phyloP scores from a whole-genome alignment of 116 monocot genomes.

The Papilionanthe hybrid region DNA sequence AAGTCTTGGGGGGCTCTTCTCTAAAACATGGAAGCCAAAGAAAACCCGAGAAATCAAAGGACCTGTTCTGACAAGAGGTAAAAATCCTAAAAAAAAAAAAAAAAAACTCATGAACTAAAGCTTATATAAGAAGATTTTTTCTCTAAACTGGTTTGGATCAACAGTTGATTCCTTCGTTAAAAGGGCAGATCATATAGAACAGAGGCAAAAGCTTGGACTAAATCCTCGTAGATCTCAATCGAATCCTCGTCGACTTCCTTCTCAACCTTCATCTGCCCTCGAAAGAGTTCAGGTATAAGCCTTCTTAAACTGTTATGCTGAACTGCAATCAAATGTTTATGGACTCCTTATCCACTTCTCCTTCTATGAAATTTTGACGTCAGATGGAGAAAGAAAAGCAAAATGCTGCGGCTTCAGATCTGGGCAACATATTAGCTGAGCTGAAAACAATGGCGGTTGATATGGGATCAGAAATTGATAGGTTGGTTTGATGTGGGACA shows the following conservation, averaged over 20 bases:
- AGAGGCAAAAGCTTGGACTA: conserved; percentile 60
- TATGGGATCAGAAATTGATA: conserved; percentile 85
- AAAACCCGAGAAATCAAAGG: conserved; percentile 55
- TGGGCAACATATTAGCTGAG: conserved; percentile 65
- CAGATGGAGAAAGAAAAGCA: conserved; percentile 86
- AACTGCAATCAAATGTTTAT: background rate
- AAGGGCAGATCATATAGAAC: conserved; percentile 49
- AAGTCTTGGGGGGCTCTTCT: conserved; percentile 74
- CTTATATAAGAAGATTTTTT: background rate
- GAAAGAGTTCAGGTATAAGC: conserved; percentile 52
- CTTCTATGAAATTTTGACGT: background rate
- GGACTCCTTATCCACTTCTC: background rate
- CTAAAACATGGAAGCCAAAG: conserved; percentile 77
- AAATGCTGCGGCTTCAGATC: conserved; percentile 65
- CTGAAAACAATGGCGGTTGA: conserved; percentile 86
- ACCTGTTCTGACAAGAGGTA: conserved; percentile 53
- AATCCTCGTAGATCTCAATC: conserved; percentile 10
- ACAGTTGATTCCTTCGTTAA: conserved; percentile 56
- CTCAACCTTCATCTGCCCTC: conserved; percentile 43
- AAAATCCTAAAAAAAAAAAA: background rate
- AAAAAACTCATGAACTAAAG: background rate
- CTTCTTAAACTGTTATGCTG: background rate
- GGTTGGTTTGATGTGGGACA: conserved; percentile 19
- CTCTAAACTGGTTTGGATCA: conserved; percentile 5
- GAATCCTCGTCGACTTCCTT: conserved; percentile 15